Evolutionary conservation across 1,284 basidiomycete species (phyloP).

Genomic region (Ustilago vetiveriae): DNA sequence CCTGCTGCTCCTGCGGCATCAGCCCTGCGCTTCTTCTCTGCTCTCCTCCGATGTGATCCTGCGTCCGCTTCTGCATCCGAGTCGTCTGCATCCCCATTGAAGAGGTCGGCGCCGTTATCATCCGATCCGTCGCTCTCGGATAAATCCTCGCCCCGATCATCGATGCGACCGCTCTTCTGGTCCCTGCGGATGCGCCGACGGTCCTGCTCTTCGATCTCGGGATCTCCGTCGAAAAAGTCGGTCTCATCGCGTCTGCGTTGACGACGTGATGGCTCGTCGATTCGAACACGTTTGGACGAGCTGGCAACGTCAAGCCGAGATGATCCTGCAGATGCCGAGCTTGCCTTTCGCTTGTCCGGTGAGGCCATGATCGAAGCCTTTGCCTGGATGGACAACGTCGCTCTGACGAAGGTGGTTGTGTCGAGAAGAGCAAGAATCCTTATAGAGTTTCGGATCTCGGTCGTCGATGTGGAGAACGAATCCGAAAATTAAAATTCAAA

Average conservation of each 20-base stretch:
- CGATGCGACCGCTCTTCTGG: conserved; percentile 67
- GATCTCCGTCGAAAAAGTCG: conserved; percentile 52
- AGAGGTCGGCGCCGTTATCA: conserved; percentile 19
- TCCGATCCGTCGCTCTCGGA: conserved; percentile 76
- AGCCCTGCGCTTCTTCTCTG: conserved; percentile 70
- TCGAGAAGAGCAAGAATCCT: too few species aligned
- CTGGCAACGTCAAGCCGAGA: conserved; percentile 5
- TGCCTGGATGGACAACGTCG: too few species aligned
- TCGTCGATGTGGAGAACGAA: conserved; percentile 21
- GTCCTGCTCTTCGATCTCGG: conserved; percentile 60
- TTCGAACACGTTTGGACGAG: conserved; percentile 34
- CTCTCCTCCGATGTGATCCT: conserved; percentile 54
- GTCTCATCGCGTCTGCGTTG: conserved; percentile 19
- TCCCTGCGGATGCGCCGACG: conserved; percentile 49
- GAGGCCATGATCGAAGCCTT: conserved; percentile 17
- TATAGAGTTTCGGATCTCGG: conserved; percentile 26
- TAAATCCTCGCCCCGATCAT: conserved; percentile 80
- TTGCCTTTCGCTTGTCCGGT: conserved; percentile 30
- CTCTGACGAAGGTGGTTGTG: too few species aligned
- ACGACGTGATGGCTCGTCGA: conserved; percentile 26
- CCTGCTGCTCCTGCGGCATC: conserved; percentile 59
- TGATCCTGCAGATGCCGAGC: neutral
- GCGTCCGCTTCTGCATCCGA: conserved; percentile 73
- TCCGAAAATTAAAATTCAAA: too few species aligned
- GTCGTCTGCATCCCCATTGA: conserved; percentile 74